These are phyloP conservation scores for Trypanosoma vivax DNA, from an alignment of 208 protist genomes.

Conservation along the genomic window DNA sequence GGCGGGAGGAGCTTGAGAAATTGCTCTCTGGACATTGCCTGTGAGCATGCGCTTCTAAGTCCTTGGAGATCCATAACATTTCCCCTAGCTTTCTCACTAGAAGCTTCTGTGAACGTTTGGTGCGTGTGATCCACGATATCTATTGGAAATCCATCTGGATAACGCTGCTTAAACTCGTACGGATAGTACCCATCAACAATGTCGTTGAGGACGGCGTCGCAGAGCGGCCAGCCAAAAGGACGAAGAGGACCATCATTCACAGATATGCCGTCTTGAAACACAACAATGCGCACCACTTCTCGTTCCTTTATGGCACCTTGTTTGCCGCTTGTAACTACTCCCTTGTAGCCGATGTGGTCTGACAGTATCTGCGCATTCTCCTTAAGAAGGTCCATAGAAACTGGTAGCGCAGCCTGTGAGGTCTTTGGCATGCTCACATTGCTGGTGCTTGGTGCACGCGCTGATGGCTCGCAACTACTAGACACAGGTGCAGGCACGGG, in stretches of 20 bases:
- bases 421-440: background rate
- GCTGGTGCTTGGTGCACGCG: background rate
- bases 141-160: conserved; percentile 88
- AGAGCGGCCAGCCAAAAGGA: conserved; percentile 83
- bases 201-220: conserved; percentile 83
- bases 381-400: conserved; percentile 60
- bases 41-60: conserved; percentile 18
- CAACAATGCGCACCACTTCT: conserved; percentile 65
- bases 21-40: conserved; percentile 28
- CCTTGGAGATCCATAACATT: conserved; percentile 14
- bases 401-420: background rate
- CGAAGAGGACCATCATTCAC: conserved; percentile 84
- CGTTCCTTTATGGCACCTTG: conserved; percentile 58
- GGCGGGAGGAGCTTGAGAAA: conserved; percentile 67
- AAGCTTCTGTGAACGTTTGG: conserved; percentile 19
- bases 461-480: conserved; percentile 1
- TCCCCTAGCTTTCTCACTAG: background rate
- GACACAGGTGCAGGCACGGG: conserved; percentile 1
- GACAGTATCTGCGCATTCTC: conserved; percentile 78
- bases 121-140: conserved; percentile 64
- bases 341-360: conserved; percentile 76
- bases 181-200: conserved; percentile 91
- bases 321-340: conserved; percentile 53
- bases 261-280: conserved; percentile 89
- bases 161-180: conserved; percentile 91